Evolutionary conservation across 371 early-diverging fungal genomes (phyloP).

Genomic region (Actinomucor elegans): DNA sequence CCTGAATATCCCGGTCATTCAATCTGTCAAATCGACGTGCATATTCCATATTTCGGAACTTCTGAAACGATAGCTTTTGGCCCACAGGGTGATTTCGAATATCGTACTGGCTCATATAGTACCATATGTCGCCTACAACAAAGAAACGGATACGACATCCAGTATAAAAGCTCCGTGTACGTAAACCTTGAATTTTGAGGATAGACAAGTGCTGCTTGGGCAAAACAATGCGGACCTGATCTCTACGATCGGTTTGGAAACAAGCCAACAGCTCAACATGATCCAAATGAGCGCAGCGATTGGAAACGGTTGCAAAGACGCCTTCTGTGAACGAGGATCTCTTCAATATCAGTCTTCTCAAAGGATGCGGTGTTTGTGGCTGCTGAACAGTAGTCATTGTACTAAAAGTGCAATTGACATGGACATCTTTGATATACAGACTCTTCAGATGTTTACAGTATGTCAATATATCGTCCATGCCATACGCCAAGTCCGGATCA

Average conservation of each 20-base stretch:
- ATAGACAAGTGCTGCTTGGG: neutral
- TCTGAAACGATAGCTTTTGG: constrained; percentile 10
- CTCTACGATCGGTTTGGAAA: constrained; percentile 17
- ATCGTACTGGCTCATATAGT: constrained; percentile 19
- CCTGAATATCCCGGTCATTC: constrained; percentile 9
- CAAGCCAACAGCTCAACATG: constrained; percentile 16
- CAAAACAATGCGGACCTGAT: constrained; percentile 7
- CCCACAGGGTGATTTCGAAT: constrained; percentile 13
- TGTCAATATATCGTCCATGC: constrained; percentile 2
- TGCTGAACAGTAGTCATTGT: neutral
- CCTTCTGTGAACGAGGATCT: constrained; percentile 12
- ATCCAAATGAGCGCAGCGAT: neutral
- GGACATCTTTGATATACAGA: constrained; percentile 8
- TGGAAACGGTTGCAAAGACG: constrained; percentile 5
- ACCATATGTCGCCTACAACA: constrained; percentile 3
- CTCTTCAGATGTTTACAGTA: neutral
- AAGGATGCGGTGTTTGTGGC: neutral
- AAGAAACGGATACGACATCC: constrained; percentile 21
- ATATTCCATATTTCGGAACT: constrained; percentile 18
- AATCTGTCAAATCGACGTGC: constrained; percentile 4
- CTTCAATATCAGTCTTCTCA: constrained; percentile 9
- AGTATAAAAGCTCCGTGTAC: constrained; percentile 13
- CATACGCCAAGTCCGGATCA: constrained; percentile 2
- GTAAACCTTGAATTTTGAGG: constrained; percentile 16
- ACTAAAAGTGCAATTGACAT: neutral